Base-by-base conservation (phyloP, 108 stramenopile species). In the Stephanodiscus minutulus region DNA sequence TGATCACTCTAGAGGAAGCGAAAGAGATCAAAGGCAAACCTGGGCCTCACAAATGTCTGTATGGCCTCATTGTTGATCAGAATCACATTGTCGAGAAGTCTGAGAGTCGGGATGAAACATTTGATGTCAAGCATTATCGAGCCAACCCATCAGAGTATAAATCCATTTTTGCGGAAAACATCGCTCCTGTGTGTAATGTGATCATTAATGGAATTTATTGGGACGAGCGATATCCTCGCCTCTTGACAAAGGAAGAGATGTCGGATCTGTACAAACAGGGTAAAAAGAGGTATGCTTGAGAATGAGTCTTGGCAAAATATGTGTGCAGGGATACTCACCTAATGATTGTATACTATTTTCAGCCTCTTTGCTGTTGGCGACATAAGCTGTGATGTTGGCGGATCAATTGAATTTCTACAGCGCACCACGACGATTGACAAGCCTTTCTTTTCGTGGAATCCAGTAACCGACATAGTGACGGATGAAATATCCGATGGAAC, bases 181-280 rank as follows among this genome's bases (percentile, higher is more conserved):
- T 91, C 36, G 88, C 88, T 39, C 92, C 91, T 7, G 73, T 86
- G 64, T 57, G 69, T 50, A 82, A 83, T 66, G 89, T 90, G 24
- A 37, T 96, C 25, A 76, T 93, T 21, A 94, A 92, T 72, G 84
- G 90, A 28, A 85, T 84, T 25, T 96, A 94, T 72, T 96, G 96
- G 96, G 92, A 96, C 64, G 74, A 84, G 46, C 74, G 88, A 25
- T 96, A 77, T 77, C 92, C 96, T 22, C 81, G 74, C 17, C 53
- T 93, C 7, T 39, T 96, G 17, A 87, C 90, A 9, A 89, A 88
- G 68, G 66, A 76, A 25, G 83, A 95, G 41, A 83, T 87, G 33
- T 70, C 71, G 44, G 50, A 70, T 10, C 56, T 86, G 29, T 81
- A 84, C 56, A 54, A 62, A 20, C 49, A 68, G 36, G 77, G 77